phyloP scores from a whole-genome alignment of 1,284 basidiomycete species.

The Wolfiporia cocos region DNA sequence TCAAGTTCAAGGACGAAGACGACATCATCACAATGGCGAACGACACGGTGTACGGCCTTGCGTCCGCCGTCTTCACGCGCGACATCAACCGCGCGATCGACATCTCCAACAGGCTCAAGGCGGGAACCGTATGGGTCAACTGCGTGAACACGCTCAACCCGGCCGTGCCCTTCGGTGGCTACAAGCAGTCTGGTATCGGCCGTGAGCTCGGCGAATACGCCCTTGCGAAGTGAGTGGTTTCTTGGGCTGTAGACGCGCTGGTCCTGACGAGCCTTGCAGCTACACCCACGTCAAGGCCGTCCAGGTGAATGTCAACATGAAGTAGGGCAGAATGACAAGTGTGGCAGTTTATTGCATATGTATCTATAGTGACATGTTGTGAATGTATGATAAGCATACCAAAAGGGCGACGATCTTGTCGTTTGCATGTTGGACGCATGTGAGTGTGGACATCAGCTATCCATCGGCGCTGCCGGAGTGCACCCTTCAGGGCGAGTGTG shows the following conservation, averaged over 20 bases:
- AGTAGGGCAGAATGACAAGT: neutral
- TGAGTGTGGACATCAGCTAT: too few species aligned
- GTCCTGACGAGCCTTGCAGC: constrained; percentile 34
- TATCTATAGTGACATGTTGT: neutral
- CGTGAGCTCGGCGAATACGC: constrained; percentile 86
- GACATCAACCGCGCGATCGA: constrained; percentile 73
- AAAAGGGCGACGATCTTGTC: too few species aligned
- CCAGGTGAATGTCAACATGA: constrained; percentile 64
- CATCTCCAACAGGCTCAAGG: constrained; percentile 73
- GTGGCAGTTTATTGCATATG: too few species aligned
- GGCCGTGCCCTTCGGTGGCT: constrained; percentile 82
- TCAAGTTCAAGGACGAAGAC: constrained; percentile 65
- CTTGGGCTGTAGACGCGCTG: neutral
- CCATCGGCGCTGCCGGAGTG: too few species aligned
- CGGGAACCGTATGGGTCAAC: constrained; percentile 85
- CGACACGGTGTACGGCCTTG: constrained; percentile 76
- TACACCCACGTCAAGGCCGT: constrained; percentile 85
- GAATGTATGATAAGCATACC: neutral
- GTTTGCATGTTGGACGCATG: too few species aligned
- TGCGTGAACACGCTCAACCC: constrained; percentile 63
- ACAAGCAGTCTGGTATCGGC: constrained; percentile 83
- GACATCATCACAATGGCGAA: constrained; percentile 75
- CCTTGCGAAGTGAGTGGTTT: constrained; percentile 47
- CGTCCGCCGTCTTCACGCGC: constrained; percentile 81
- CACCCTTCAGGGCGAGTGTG: too few species aligned